phyloP scores from a whole-genome alignment of 176 grass and related monocot genomes.

The Phoenix roebelenii region DNA sequence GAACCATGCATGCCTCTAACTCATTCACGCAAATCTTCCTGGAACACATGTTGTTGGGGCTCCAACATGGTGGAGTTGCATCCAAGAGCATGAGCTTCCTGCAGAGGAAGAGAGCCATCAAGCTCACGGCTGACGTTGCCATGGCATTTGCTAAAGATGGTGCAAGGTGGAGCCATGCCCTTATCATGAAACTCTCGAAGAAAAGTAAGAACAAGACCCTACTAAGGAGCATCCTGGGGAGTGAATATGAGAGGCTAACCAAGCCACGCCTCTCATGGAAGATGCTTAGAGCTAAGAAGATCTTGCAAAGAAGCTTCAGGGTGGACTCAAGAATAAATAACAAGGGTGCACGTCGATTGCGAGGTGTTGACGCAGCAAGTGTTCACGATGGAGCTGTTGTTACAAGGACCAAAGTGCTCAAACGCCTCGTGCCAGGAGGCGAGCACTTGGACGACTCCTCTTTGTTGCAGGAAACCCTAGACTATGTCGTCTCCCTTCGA shows the following conservation, averaged over 20 bases:
- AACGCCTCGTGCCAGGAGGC: conserved; percentile 8
- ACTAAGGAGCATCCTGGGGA: conserved; percentile 20
- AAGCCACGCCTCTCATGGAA: conserved; percentile 14
- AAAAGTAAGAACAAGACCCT: conserved; percentile 10
- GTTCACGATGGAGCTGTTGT: neutral
- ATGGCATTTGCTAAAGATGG: conserved; percentile 38
- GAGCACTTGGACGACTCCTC: conserved; percentile 4
- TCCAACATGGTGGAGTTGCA: conserved; percentile 10
- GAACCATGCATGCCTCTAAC: conserved; percentile 33
- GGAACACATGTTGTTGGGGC: conserved; percentile 43
- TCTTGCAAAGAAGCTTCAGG: conserved; percentile 9
- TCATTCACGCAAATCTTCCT: conserved; percentile 39
- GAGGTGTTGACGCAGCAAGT: neutral
- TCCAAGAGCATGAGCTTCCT: conserved; percentile 25
- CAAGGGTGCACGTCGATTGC: neutral
- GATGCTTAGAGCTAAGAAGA: conserved; percentile 24
- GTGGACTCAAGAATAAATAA: neutral
- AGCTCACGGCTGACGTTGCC: conserved; percentile 36
- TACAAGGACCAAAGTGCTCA: conserved; percentile 7
- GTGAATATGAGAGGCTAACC: conserved; percentile 19
- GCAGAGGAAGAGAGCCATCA: conserved; percentile 47
- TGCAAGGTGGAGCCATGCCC: conserved; percentile 4
- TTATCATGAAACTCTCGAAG: conserved; percentile 10
- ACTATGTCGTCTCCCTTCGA: conserved; percentile 5
- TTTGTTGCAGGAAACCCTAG: conserved; percentile 2